phyloP scores from a whole-genome alignment of 352 stramenopile species.

The Chrysophaeum taylorii region DNA sequence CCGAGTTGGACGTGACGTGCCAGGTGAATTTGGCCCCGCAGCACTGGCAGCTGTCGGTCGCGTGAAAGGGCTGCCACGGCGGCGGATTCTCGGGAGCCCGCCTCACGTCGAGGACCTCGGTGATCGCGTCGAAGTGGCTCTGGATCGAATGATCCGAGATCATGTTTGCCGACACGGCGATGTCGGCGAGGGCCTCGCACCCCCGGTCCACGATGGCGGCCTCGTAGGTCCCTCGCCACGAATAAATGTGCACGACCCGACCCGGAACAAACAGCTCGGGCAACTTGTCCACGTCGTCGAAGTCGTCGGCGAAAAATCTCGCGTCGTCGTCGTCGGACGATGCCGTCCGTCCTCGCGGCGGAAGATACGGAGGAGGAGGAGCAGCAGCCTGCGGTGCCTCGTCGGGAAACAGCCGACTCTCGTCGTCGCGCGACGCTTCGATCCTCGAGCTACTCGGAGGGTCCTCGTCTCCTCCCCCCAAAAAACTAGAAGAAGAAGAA shows the following conservation, averaged over 20 bases:
- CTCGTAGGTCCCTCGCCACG: slow-evolving; percentile 52
- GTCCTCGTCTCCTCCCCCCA: too few relatives aligned
- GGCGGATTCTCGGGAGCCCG: slow-evolving; percentile 37
- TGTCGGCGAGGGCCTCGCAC: slow-evolving; percentile 44
- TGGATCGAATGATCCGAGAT: slow-evolving; percentile 49
- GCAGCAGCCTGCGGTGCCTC: too few relatives aligned
- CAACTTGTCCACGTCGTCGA: slow-evolving; percentile 54
- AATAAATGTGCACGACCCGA: slow-evolving; percentile 64
- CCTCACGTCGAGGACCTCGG: slow-evolving; percentile 47
- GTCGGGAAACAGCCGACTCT: too few relatives aligned
- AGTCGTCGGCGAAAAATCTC: slow-evolving; percentile 30
- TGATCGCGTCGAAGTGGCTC: slow-evolving; percentile 48
- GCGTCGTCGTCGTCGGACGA: not conserved
- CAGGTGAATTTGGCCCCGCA: slow-evolving; percentile 57
- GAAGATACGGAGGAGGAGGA: too few relatives aligned
- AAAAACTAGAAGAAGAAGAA: too few relatives aligned
- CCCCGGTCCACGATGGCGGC: slow-evolving; percentile 39
- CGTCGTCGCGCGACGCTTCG: too few relatives aligned
- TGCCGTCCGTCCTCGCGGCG: not conserved
- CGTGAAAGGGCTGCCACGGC: slow-evolving; percentile 31
- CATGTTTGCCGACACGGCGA: slow-evolving; percentile 54
- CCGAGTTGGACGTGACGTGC: slow-evolving; percentile 47
- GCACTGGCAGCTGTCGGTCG: slow-evolving; percentile 32
- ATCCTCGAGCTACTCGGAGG: too few relatives aligned
- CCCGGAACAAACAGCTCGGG: slow-evolving; percentile 62